Evolutionary conservation across 176 grass and related monocot species (phyloP).

Genomic region (Saccharum spontaneum): DNA sequence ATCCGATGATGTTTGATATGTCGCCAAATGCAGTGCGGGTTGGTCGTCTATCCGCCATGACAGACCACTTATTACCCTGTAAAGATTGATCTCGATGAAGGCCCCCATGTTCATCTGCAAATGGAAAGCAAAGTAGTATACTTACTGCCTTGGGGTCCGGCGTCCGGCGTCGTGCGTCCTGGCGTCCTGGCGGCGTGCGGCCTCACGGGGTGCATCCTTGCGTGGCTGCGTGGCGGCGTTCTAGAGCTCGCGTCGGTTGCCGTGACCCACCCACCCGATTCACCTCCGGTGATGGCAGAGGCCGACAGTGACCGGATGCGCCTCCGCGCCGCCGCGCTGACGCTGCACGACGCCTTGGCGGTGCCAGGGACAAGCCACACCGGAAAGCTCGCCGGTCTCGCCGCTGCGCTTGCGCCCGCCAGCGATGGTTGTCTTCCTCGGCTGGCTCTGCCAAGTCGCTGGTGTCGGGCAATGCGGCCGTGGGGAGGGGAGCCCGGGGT

Average conservation of each 20-base stretch:
- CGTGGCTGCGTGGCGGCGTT: no score
- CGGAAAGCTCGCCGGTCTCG: slow-evolving; percentile 55
- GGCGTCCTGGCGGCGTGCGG: no score
- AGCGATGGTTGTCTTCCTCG: slow-evolving; percentile 30
- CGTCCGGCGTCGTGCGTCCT: no score
- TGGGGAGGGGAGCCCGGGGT: background rate
- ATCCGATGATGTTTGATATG: no score
- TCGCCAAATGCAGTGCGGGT: no score
- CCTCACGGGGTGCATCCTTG: no score
- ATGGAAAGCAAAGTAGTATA: background rate
- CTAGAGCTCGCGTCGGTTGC: background rate
- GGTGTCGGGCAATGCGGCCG: slow-evolving; percentile 12
- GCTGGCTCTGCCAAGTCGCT: slow-evolving; percentile 41
- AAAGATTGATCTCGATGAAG: background rate
- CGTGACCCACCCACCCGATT: background rate
- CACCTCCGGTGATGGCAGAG: slow-evolving; percentile 28
- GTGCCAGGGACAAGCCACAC: slow-evolving; percentile 45
- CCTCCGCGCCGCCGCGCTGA: slow-evolving; percentile 34
- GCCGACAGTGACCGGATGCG: slow-evolving; percentile 36
- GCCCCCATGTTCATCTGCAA: no score
- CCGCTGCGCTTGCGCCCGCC: slow-evolving; percentile 51
- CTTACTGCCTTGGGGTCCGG: no score
- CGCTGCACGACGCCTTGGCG: slow-evolving; percentile 5
- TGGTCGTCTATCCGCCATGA: no score
- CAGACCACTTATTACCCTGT: no score